Percentiles rank a stretch among this genome's conserved stretches.
phyloP scores from a whole-genome alignment of 2,329 filamentous ascomycete species.

The Podosphaera xanthii region DNA sequence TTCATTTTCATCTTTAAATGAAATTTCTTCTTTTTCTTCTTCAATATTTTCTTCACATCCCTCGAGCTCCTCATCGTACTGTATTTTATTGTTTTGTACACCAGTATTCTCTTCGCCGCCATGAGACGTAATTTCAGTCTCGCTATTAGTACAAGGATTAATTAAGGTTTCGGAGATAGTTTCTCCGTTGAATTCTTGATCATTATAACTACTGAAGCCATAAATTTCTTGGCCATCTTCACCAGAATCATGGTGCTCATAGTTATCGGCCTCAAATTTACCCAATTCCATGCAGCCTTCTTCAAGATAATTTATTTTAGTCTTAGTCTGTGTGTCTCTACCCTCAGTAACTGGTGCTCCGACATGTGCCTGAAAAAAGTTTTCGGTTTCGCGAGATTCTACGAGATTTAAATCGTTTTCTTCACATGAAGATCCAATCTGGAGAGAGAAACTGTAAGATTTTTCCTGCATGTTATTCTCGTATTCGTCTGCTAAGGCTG shows the following conservation, averaged over 20 bases:
- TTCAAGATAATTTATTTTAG: too few species aligned
- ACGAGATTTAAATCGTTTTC: background rate
- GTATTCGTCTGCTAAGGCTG: background rate
- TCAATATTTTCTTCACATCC: slow-evolving; percentile 1
- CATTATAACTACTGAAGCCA: background rate
- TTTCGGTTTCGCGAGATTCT: background rate
- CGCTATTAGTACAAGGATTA: slow-evolving; percentile 15
- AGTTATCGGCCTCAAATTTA: background rate
- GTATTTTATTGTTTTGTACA: slow-evolving; percentile 13
- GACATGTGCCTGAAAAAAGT: background rate
- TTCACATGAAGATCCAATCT: background rate
- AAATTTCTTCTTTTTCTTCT: background rate
- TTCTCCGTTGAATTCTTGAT: background rate
- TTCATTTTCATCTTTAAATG: background rate
- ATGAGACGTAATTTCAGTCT: background rate
- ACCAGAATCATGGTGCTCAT: background rate
- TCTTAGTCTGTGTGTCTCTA: background rate
- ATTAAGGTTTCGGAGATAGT: slow-evolving; percentile 13
- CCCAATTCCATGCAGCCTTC: too few species aligned
- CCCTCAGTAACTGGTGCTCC: background rate
- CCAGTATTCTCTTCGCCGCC: slow-evolving; percentile 9
- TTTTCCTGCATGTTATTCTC: background rate
- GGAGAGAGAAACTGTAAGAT: background rate
- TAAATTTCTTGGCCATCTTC: background rate
- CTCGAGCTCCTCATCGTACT: slow-evolving; percentile 13